These are phyloP conservation scores for Candida hungchunana DNA, from an alignment of 805 yeast species.

Conservation along the genomic window DNA sequence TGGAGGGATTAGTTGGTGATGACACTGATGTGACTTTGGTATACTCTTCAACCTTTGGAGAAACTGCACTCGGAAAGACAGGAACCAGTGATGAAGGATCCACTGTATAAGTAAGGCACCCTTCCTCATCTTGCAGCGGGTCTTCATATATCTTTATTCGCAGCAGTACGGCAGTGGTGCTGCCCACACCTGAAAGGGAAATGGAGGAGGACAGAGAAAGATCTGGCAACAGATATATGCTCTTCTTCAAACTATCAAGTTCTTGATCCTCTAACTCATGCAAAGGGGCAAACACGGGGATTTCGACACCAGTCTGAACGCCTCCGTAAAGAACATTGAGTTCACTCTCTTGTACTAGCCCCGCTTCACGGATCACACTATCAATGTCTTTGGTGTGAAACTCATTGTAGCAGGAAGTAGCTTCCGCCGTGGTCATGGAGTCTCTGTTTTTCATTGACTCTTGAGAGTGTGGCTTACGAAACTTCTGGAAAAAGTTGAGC, in stretches of 20 bases:
- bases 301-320: background rate
- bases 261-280: slow-evolving; percentile 7
- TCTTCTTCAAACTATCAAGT: slow-evolving; percentile 4
- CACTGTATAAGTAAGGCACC: background rate
- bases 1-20: background rate
- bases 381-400: slow-evolving; percentile 9
- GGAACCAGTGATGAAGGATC: slow-evolving; percentile 1
- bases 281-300: slow-evolving; percentile 11
- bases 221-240: slow-evolving; percentile 2
- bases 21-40: too few species aligned
- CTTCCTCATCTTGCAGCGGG: too few species aligned
- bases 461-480: background rate
- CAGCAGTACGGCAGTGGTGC: too few species aligned
- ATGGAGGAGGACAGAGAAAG: slow-evolving; percentile 1
- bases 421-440: background rate
- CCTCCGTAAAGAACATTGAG: background rate
- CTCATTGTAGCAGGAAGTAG: slow-evolving; percentile 6
- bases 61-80: background rate
- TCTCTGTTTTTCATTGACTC: background rate
- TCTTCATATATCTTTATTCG: too few species aligned
- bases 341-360: too few species aligned
- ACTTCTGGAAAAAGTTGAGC: slow-evolving; percentile 6
- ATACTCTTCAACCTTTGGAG: too few species aligned
- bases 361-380: slow-evolving; percentile 1
- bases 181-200: too few species aligned